Base-by-base conservation (phyloP, 306 rosid species). In the Corylus heterophylla region DNA sequence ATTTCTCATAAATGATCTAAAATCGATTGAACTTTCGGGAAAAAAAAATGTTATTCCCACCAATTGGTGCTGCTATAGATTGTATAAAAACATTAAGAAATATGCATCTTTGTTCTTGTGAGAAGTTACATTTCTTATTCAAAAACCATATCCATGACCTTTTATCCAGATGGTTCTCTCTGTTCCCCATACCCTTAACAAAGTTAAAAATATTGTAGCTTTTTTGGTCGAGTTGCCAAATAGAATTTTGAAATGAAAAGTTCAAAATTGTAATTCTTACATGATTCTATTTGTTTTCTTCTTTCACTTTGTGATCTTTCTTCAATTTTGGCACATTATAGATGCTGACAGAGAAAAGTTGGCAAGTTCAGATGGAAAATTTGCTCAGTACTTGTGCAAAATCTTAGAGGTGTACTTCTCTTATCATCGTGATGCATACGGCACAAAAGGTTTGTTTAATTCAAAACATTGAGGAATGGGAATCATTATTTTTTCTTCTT, bases 341-440 rank as follows among this genome's bases (percentile, higher is more conserved):
- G 98, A 86, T 82, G 83, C 83, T 82, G 92, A 95, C 84, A 84
- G 88, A 58, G 96, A 89, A 68, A 86, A 81, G 78, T 76, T 95
- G 90, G 92, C 92, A 39, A 88, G 79, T 73, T 95, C 97, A 39
- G 83, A 83, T 6, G 98, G 94, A 77, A 91, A 90, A 66, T 91
- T 87, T 76, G 97, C 94, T 35, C 92, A 85, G 69, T 91, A 91
- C 84, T 82, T 95, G 86, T 80, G 85, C 83, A 89, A 90, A 85
- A 86, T 95, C 79, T 83, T 95, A 75, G 97, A 78, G 1, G 84
- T 92, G 74, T 95, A 91, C 88, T 92, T 85, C 84, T 80, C 92
- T 47, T 95, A 92, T 77, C 98, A 95, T 86, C 81, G 1, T 2
- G 88, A 91, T 72, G 89, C 98, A 2, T 95, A 95, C 76, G 66